phyloP scores from a whole-genome alignment of 176 grass and related monocot species.

The Triticum turgidum region DNA sequence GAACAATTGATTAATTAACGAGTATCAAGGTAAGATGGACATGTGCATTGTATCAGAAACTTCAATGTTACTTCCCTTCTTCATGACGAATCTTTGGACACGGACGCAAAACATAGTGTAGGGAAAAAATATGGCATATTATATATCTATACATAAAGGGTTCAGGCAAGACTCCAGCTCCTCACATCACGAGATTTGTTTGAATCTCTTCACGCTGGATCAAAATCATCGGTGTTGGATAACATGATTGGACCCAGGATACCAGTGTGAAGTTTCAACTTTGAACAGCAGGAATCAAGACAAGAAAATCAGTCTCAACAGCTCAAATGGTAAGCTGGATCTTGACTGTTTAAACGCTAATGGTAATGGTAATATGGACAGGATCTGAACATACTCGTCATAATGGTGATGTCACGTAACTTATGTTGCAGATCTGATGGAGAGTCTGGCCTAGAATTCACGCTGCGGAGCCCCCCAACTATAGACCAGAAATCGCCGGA shows the following conservation, averaged over 20 bases:
- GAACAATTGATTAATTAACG: not conserved
- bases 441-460: not conserved
- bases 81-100: not conserved
- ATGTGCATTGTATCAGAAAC: conserved; percentile 6
- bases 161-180: not conserved
- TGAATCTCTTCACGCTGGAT: not conserved
- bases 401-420: not conserved
- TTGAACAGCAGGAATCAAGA: not conserved
- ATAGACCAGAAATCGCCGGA: not conserved
- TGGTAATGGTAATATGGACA: too few species aligned
- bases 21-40: not conserved
- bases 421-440: conserved; percentile 22
- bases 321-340: not conserved
- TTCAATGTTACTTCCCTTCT: not conserved
- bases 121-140: not conserved
- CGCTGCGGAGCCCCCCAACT: not conserved
- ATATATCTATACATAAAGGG: not conserved
- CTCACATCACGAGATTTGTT: not conserved
- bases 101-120: not conserved
- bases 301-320: not conserved
- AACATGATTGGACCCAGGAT: not conserved
- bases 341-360: too few species aligned
- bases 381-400: not conserved
- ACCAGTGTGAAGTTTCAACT: too few species aligned
- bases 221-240: not conserved